Conservation (phyloP, 2,329 filamentous ascomycete species). For the Penicillium sp. region DNA sequence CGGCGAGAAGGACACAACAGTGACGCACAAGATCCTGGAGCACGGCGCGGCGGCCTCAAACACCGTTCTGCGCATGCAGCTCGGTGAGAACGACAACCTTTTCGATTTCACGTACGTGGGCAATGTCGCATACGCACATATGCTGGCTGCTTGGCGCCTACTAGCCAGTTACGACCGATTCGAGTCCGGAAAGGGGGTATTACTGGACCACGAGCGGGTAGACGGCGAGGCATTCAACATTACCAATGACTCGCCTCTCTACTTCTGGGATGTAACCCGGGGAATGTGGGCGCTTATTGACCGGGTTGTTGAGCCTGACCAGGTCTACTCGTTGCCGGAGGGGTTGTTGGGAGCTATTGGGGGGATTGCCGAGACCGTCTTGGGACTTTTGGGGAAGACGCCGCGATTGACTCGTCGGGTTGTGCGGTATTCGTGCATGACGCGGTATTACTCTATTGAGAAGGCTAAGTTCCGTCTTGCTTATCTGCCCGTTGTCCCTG, state of each 20-base stretch:
- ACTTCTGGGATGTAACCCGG: conserved; percentile 88
- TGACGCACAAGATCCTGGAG: conserved; percentile 73
- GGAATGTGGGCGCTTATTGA: conserved; percentile 69
- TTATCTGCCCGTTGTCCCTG: conserved; percentile 49
- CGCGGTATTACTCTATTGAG: conserved; percentile 52
- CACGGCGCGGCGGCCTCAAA: conserved; percentile 63
- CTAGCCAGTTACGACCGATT: conserved; percentile 58
- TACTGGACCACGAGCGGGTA: conserved; percentile 73
- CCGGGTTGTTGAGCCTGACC: conserved; percentile 47
- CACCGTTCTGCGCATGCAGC: conserved; percentile 74
- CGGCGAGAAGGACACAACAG: conserved; percentile 82
- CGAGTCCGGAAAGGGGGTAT: conserved; percentile 57
- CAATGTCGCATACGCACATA: conserved; percentile 77
- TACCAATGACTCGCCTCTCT: conserved; percentile 84
- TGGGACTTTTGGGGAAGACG: conserved; percentile 49
- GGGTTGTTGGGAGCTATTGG: conserved; percentile 46
- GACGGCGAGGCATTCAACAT: conserved; percentile 90
- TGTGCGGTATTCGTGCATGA: conserved; percentile 54
- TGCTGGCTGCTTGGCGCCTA: conserved; percentile 77
- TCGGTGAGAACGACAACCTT: conserved; percentile 74
- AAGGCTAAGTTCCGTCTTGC: conserved; percentile 52
- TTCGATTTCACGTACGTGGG: conserved; percentile 73
- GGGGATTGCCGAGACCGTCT: conserved; percentile 46
- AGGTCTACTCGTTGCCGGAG: conserved; percentile 49
- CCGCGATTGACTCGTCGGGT: conserved; percentile 50